A percentile compares a stretch with the other conserved stretches of the same genome.
These are phyloP conservation scores for Psilocybe tampanensis DNA, from an alignment of 768 basidiomycete genomes.

Conservation along the genomic window DNA sequence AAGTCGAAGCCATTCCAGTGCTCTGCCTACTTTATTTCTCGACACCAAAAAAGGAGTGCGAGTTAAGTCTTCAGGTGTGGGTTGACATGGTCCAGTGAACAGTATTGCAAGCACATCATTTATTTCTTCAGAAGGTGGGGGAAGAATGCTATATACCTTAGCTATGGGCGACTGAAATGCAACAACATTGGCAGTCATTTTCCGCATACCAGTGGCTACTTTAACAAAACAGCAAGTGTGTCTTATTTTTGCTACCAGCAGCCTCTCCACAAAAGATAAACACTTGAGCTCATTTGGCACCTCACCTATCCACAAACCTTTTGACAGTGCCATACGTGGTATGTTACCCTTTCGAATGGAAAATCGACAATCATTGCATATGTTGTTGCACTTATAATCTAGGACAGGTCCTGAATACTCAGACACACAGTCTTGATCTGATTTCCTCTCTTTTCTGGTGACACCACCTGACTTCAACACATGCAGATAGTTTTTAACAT, in stretches of 20 bases:
- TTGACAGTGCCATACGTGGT: constrained; percentile 13
- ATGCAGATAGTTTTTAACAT: constrained; percentile 9
- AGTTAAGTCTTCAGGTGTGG: constrained; percentile 27
- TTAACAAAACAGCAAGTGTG: constrained; percentile 27
- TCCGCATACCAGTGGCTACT: constrained; percentile 23
- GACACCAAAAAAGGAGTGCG: constrained; percentile 31
- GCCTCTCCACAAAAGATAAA: constrained; percentile 23
- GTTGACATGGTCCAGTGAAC: constrained; percentile 33
- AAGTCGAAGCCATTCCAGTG: constrained; percentile 36
- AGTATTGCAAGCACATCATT: constrained; percentile 38
- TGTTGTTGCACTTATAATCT: constrained; percentile 6
- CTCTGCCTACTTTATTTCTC: constrained; percentile 22
- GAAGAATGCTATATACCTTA: constrained; percentile 26
- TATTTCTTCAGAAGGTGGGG: constrained; percentile 27
- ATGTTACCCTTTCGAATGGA: constrained; percentile 7
- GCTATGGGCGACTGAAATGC: constrained; percentile 26
- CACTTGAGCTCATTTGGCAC: constrained; percentile 12
- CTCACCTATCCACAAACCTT: constrained; percentile 17
- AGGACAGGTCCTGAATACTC: constrained; percentile 16
- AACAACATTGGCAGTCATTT: constrained; percentile 27
- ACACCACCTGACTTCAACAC: not conserved
- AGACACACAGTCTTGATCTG: not conserved
- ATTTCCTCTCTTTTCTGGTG: constrained; percentile 8
- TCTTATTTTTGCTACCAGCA: constrained; percentile 25
- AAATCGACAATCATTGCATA: constrained; percentile 11